Conservation (phyloP, 2,329 filamentous ascomycete genomes). For the Verticillium longisporum region DNA sequence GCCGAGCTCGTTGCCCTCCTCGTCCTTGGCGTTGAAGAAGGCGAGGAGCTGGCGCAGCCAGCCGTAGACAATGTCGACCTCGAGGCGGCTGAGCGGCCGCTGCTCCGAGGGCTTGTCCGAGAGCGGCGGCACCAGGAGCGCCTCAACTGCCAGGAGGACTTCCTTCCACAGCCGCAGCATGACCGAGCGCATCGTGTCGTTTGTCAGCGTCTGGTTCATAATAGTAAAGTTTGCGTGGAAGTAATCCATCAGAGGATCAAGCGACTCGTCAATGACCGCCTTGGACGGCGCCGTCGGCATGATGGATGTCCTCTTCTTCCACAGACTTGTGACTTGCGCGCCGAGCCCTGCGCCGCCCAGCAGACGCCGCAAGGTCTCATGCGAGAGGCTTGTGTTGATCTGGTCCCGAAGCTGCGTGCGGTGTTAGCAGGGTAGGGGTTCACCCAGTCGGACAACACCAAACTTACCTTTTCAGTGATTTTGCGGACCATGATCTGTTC, state of each 20-base stretch:
- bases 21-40: slow-evolving; percentile 92
- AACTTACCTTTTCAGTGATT: slow-evolving; percentile 85
- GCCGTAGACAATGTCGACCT: slow-evolving; percentile 89
- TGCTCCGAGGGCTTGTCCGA: slow-evolving; percentile 92
- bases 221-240: slow-evolving; percentile 99
- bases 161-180: slow-evolving; percentile 99
- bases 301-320: slow-evolving; percentile 53
- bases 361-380: slow-evolving; percentile 68
- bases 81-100: slow-evolving; percentile 73
- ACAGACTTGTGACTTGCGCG: slow-evolving; percentile 65
- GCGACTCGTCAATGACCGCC: slow-evolving; percentile 69
- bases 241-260: slow-evolving; percentile 83
- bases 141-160: slow-evolving; percentile 85
- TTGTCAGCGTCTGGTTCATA: slow-evolving; percentile 94
- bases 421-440: neutral
- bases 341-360: slow-evolving; percentile 64
- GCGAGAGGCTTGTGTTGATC: slow-evolving; percentile 83
- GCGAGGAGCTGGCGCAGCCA: slow-evolving; percentile 88
- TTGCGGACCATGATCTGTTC: slow-evolving; percentile 97
- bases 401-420: slow-evolving; percentile 75
- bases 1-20: slow-evolving; percentile 75
- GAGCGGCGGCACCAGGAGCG: slow-evolving; percentile 81
- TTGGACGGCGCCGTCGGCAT: slow-evolving; percentile 52
- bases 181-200: slow-evolving; percentile 94
- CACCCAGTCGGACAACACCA: neutral